phyloP scores from a whole-genome alignment of 768 basidiomycete species.

The Strobilomyces echinocephalus region DNA sequence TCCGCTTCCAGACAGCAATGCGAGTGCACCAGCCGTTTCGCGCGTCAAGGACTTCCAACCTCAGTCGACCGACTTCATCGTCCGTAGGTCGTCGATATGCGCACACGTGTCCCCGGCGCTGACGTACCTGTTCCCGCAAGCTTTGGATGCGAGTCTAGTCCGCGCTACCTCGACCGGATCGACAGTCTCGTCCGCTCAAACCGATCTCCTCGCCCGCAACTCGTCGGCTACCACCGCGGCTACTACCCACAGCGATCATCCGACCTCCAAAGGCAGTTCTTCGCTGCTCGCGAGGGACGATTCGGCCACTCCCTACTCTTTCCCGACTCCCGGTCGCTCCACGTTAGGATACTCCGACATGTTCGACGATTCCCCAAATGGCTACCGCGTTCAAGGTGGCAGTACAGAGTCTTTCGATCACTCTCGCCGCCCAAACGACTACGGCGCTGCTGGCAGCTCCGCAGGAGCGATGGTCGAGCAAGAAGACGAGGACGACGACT shows the following conservation, averaged over 20 bases:
- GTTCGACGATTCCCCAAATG: conserved; percentile 17
- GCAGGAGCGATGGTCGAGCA: conserved; percentile 18
- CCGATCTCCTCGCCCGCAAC: conserved; percentile 24
- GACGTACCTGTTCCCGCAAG: conserved; percentile 12
- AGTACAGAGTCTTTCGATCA: conserved; percentile 28
- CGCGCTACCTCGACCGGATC: conserved; percentile 29
- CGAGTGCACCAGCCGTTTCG: conserved; percentile 7
- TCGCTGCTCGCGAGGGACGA: conserved; percentile 11
- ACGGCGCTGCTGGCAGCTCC: conserved; percentile 15
- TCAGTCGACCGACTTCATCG: conserved; percentile 20
- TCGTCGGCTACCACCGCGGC: conserved; percentile 24
- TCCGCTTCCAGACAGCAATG: conserved; percentile 11
- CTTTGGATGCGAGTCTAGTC: conserved; percentile 13
- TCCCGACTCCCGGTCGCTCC: conserved; percentile 23
- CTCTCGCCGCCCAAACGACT: conserved; percentile 16
- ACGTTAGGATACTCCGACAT: conserved; percentile 16
- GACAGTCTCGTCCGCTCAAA: conserved; percentile 25
- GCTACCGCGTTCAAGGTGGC: conserved; percentile 8
- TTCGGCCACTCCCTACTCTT: conserved; percentile 17
- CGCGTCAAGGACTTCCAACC: conserved; percentile 19
- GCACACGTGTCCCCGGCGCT: not conserved
- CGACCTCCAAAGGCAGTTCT: conserved; percentile 13
- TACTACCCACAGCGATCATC: conserved; percentile 20
- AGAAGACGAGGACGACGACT: conserved; percentile 29
- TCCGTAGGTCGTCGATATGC: conserved; percentile 18